These are phyloP conservation scores for Melaleuca alternifolia DNA, from an alignment of 345 rosid species.

Conservation along the genomic window DNA sequence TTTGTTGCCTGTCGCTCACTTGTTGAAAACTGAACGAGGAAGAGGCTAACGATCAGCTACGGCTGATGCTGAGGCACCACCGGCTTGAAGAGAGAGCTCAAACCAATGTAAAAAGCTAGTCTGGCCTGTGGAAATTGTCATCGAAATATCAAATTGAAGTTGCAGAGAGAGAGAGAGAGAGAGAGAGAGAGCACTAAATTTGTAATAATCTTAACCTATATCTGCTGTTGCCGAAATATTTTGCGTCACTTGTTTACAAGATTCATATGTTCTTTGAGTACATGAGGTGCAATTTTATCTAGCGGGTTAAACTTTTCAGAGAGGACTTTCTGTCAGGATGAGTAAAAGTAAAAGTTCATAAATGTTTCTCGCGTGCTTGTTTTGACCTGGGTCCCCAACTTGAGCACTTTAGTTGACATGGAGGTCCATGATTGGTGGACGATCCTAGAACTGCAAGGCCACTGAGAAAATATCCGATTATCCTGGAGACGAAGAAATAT, in stretches of 20 bases:
- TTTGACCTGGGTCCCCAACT: not conserved
- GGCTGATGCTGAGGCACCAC: not conserved
- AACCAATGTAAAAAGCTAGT: not conserved
- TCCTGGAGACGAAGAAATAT: not conserved
- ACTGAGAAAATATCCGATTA: not conserved
- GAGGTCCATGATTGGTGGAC: not conserved
- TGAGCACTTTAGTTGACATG: not conserved
- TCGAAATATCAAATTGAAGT: not conserved
- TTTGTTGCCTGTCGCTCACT: too few relatives aligned
- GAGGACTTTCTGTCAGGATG: too few relatives aligned
- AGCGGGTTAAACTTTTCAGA: too few relatives aligned
- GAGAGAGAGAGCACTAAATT: too few relatives aligned
- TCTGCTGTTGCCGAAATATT: not conserved
- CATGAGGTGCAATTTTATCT: too few relatives aligned
- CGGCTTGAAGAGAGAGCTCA: not conserved
- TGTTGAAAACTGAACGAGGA: not conserved
- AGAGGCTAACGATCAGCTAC: not conserved
- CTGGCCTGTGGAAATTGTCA: not conserved
- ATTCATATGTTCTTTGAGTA: too few relatives aligned
- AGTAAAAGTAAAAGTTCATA: too few relatives aligned
- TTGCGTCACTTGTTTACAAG: too few relatives aligned
- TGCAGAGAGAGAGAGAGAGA: too few relatives aligned
- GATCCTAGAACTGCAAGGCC: not conserved
- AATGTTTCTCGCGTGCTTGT: not conserved
- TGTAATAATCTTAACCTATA: not conserved